These are phyloP conservation scores for Chaetomiaceae sp. DNA, from an alignment of 2,329 filamentous ascomycete genomes.

Conservation along the genomic window DNA sequence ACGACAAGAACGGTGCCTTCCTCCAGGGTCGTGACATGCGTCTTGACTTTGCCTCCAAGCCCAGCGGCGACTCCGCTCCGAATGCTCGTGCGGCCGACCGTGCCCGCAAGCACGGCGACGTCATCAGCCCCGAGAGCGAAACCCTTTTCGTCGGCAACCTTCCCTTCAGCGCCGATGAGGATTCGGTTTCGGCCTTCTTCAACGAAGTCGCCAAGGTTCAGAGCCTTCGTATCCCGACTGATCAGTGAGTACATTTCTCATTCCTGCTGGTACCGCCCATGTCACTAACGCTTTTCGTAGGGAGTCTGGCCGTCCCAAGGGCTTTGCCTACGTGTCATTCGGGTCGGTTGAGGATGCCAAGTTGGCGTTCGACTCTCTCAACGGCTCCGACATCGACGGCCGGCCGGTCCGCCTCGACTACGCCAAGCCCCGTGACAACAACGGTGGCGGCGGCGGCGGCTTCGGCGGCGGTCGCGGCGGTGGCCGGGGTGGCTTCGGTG, in stretches of 20 bases:
- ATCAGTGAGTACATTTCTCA: conserved; percentile 49
- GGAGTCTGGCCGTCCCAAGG: conserved; percentile 79
- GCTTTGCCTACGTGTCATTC: conserved; percentile 88
- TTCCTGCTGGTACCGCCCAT: not conserved
- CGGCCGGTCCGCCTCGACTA: conserved; percentile 80
- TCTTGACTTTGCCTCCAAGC: conserved; percentile 34
- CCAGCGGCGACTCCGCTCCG: conserved; percentile 23
- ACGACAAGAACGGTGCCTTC: conserved; percentile 32
- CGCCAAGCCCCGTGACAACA: conserved; percentile 53
- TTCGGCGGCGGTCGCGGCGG: conserved; percentile 40
- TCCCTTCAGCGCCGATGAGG: conserved; percentile 75
- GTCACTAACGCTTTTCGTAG: conserved; percentile 36
- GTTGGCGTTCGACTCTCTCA: conserved; percentile 58
- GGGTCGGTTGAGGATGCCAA: conserved; percentile 75
- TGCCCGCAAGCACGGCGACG: conserved; percentile 68
- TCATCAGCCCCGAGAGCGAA: conserved; percentile 70
- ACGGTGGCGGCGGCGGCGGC: conserved; percentile 43
- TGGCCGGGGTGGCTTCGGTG: conserved; percentile 41
- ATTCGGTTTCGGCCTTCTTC: conserved; percentile 69
- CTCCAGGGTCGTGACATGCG: conserved; percentile 34
- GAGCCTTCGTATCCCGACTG: conserved; percentile 81
- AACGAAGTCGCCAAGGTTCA: conserved; percentile 62
- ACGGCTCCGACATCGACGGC: conserved; percentile 59
- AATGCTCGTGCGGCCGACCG: conserved; percentile 55
- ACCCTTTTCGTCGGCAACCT: conserved; percentile 92